Conservation (phyloP, 495 filamentous ascomycete species). For the Hypoxylon crocopeplum region DNA sequence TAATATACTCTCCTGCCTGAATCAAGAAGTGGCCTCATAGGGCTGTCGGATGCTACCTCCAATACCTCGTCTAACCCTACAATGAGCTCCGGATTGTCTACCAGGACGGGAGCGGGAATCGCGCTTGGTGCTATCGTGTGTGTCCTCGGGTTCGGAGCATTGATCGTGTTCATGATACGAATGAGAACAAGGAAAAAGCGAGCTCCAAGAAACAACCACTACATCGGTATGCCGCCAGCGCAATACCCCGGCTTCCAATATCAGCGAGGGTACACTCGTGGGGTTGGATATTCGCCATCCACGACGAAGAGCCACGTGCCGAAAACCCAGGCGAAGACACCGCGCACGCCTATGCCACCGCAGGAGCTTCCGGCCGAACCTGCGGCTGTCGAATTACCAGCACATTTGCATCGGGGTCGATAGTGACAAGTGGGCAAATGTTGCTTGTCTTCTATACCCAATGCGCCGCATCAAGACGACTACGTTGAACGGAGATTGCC, state of each 20-base stretch:
- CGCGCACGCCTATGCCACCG: no score
- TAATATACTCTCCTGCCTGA: no score
- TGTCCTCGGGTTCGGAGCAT: not conserved
- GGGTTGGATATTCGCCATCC: not conserved
- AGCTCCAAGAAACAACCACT: not conserved
- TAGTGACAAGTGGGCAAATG: no score
- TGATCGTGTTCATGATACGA: not conserved
- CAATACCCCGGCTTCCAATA: constrained; percentile 13
- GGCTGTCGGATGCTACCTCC: not conserved
- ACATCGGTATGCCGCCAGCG: constrained; percentile 9
- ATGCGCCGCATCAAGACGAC: no score
- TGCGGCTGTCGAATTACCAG: no score
- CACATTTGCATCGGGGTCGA: no score
- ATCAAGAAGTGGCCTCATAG: no score
- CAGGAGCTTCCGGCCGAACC: no score
- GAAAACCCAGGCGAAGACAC: no score
- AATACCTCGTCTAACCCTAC: not conserved
- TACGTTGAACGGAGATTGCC: no score
- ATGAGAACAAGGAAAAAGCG: not conserved
- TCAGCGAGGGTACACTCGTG: constrained; percentile 1
- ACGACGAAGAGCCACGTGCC: no score
- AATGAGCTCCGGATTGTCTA: not conserved
- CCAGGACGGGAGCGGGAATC: not conserved
- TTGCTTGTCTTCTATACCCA: no score
- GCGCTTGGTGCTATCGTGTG: not conserved